Conservation (phyloP, 495 filamentous ascomycete species). For the Durotheca rogersii region DNA sequence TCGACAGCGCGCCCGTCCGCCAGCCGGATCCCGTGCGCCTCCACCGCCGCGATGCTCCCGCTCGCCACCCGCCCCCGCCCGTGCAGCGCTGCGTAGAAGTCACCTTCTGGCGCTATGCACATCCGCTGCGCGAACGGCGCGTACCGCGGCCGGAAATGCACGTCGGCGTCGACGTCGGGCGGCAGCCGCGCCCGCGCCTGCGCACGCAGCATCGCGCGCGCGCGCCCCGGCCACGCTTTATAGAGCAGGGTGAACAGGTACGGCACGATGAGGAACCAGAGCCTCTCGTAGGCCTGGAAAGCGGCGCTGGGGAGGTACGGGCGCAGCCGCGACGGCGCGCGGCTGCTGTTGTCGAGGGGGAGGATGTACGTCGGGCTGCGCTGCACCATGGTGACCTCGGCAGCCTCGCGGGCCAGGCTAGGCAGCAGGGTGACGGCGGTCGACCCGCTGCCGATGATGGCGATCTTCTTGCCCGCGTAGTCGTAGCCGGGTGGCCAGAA, state of each 20-base stretch:
- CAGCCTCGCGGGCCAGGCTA: slow-evolving; percentile 48
- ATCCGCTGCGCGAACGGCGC: slow-evolving; percentile 74
- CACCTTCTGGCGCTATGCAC: slow-evolving; percentile 68
- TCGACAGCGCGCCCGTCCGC: slow-evolving; percentile 57
- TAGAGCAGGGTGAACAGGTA: slow-evolving; percentile 51
- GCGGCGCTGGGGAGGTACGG: slow-evolving; percentile 41
- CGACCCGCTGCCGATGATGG: slow-evolving; percentile 59
- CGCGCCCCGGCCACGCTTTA: slow-evolving; percentile 54
- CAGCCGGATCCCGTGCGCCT: slow-evolving; percentile 57
- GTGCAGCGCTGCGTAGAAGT: slow-evolving; percentile 67
- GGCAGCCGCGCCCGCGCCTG: slow-evolving; percentile 54
- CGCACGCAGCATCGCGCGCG: slow-evolving; percentile 47
- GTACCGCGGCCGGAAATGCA: slow-evolving; percentile 72
- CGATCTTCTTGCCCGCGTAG: slow-evolving; percentile 51
- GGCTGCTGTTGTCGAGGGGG: slow-evolving; percentile 41
- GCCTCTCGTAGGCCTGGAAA: slow-evolving; percentile 21
- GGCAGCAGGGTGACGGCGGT: slow-evolving; percentile 60
- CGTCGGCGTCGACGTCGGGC: slow-evolving; percentile 53
- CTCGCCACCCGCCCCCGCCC: slow-evolving; percentile 66
- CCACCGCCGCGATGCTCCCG: slow-evolving; percentile 65
- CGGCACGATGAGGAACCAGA: neutral
- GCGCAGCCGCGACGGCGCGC: slow-evolving; percentile 46
- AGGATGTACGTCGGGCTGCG: slow-evolving; percentile 60
- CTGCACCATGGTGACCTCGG: slow-evolving; percentile 58
- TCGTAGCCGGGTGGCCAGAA: slow-evolving; percentile 59